Percentiles rank a stretch among this genome's conserved stretches.
Conservation (phyloP, 441 rosid species). For the Dalechampia spathulata region DNA sequence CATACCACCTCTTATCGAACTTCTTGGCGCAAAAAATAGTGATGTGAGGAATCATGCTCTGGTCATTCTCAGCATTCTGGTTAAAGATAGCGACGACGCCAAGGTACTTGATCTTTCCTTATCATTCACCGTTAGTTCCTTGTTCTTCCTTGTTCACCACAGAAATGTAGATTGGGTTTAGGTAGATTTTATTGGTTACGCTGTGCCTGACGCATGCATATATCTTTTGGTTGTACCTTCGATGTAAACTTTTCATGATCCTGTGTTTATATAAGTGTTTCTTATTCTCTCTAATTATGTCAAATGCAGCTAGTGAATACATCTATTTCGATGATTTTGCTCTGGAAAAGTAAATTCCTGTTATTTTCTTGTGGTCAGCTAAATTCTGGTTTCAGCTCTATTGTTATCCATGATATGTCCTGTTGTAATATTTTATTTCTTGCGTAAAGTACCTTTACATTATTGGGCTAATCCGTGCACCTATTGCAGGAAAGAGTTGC, state of each 20-base stretch:
- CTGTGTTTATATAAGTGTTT: not conserved
- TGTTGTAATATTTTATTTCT: not conserved
- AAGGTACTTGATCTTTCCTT: slow-evolving; percentile 34
- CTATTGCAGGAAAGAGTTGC: slow-evolving; percentile 52
- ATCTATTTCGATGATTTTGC: not conserved
- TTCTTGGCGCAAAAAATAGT: slow-evolving; percentile 35
- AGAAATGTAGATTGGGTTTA: too few species aligned
- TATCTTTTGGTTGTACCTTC: too few species aligned
- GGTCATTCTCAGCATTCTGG: slow-evolving; percentile 37
- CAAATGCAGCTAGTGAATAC: not conserved
- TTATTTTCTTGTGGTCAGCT: too few species aligned
- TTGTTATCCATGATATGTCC: not conserved
- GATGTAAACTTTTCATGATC: not conserved
- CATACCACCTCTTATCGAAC: slow-evolving; percentile 35
- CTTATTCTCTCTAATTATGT: not conserved
- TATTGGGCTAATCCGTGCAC: slow-evolving; percentile 1
- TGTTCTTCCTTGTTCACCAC: too few species aligned
- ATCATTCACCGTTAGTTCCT: too few species aligned
- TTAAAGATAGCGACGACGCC: slow-evolving; percentile 43
- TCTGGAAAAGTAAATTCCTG: not conserved
- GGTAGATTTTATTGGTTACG: too few species aligned
- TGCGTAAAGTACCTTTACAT: not conserved
- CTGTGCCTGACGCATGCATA: too few species aligned
- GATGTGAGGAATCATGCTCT: slow-evolving; percentile 38
- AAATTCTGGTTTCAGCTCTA: slow-evolving; percentile 2